A percentile compares a stretch with the other conserved stretches of the same genome.
Evolutionary conservation across 2,329 filamentous ascomycete genomes (phyloP).

Genomic region (Colletotrichum sp.): DNA sequence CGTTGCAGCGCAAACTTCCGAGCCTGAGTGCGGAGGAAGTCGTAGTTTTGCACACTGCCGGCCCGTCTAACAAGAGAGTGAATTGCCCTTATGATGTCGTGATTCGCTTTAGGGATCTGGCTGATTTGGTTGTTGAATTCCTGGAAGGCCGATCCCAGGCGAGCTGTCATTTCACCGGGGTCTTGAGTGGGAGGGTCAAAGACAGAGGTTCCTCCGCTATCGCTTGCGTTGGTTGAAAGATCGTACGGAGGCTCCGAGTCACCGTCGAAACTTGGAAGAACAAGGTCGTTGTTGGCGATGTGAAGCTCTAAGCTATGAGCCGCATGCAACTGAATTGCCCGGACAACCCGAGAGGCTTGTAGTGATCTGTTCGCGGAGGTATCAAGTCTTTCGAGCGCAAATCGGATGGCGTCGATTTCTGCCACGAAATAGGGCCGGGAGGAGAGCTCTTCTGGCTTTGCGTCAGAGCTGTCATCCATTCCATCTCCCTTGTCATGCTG

Average conservation of each 20-base stretch:
- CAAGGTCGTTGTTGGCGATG: not conserved
- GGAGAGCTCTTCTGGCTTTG: not conserved
- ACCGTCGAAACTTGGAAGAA: not conserved
- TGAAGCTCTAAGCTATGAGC: not conserved
- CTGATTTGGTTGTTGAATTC: not conserved
- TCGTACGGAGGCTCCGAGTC: not conserved
- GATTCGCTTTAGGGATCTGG: not conserved
- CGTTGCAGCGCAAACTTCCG: not conserved
- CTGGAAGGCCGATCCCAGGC: not conserved
- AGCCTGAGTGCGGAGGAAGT: not conserved
- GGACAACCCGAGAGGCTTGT: not conserved
- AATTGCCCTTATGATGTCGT: not conserved
- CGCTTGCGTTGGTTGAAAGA: not conserved
- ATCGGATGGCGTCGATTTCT: not conserved
- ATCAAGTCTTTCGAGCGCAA: not conserved
- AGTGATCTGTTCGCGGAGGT: not conserved
- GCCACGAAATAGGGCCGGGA: not conserved
- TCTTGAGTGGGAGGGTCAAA: not conserved
- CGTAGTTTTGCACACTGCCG: not conserved
- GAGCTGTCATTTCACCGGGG: not conserved
- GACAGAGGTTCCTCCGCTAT: not conserved
- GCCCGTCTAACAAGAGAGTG: not conserved
- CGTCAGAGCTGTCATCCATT: not conserved
- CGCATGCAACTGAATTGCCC: not conserved
- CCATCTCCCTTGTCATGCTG: not conserved